Evolutionary conservation across 495 filamentous ascomycete species (phyloP), one percentile per base, ranked within the genome.

Genomic region (Chaetomium cochliodes): DNA sequence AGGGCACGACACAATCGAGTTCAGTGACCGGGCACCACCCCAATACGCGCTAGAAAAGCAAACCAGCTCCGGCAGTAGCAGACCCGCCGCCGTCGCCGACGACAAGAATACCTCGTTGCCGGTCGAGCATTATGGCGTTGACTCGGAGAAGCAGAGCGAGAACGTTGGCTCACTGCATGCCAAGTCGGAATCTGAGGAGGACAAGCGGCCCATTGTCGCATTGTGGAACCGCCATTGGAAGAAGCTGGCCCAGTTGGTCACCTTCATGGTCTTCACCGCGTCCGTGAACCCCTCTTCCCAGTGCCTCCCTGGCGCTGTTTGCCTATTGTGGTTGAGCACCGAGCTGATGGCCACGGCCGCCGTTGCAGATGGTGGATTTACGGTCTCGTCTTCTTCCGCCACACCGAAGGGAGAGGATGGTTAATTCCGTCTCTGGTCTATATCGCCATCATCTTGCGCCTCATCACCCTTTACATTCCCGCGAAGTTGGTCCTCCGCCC

Each of bases 391-490:
- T 79, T 88, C 50, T 89, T 90, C 72, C 85, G 88, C 22, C 89
- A 91, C 73, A 84, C 85, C 18, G 67, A 88, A 69, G 88, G 92
- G 71, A 83, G 85, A 69, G 88, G 88, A 62, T 97, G 92, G 92
- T 67, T 96, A 67, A 85, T 92, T 39, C 91, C 92, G 9, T 92
- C 93, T 76, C 82, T 97, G 46, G 63, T 97, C 18, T 97, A 87
- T 75, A 84, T 96, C 46, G 84, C 78, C 61, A 87, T 96, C 68
- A 84, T 84, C 9, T 74, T 96, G 63, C 87, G 92, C 6, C 74
- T 96, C 51, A 68, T 96, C 66, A 87, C 87, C 75, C 83, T 90
- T 70, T 87, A 91, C 69, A 75, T 96, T 13, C 89, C 90, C 0
- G 82, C 88, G 65, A 79, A 78, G 39, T 80, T 91, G 64, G 69